Conservation (phyloP, 106 monocot genomes). For the Dactylorhiza incarnata region DNA sequence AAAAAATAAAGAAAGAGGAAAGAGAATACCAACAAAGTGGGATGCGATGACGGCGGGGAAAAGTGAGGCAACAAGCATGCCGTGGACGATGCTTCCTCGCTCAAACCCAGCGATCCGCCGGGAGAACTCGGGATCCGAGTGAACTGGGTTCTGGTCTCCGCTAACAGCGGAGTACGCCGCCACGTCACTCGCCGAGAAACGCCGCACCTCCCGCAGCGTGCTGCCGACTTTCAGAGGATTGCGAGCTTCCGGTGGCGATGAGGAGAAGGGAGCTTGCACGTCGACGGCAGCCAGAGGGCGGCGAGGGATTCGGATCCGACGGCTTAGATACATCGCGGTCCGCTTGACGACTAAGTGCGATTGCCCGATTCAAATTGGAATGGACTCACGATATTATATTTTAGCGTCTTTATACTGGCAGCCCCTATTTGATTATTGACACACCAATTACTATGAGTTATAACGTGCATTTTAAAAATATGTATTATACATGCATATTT, state of each 20-base stretch:
- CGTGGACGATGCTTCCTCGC: constrained; percentile 63
- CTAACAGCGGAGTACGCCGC: constrained; percentile 43
- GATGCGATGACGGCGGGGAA: constrained; percentile 77
- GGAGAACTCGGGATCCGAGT: constrained; percentile 50
- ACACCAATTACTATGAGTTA: no score
- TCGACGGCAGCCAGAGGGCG: background rate
- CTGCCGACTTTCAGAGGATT: constrained; percentile 38
- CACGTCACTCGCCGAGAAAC: constrained; percentile 53
- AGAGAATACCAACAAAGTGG: constrained; percentile 40
- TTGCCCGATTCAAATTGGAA: no score
- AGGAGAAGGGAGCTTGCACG: background rate
- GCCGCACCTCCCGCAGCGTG: constrained; percentile 28
- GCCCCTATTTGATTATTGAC: no score
- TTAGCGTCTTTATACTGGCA: no score
- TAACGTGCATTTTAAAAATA: no score
- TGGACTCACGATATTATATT: no score
- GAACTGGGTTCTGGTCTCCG: constrained; percentile 74
- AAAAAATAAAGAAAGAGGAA: background rate
- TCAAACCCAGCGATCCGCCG: constrained; percentile 39
- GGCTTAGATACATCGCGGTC: background rate
- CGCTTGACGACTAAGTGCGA: no score
- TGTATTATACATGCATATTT: no score
- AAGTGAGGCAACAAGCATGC: constrained; percentile 85
- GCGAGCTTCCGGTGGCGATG: background rate
- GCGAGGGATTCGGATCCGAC: background rate